A percentile compares a stretch with the other conserved stretches of the same genome.
Evolutionary conservation across 2,329 filamentous ascomycete genomes (phyloP).

Genomic region (Dothistroma pini): DNA sequence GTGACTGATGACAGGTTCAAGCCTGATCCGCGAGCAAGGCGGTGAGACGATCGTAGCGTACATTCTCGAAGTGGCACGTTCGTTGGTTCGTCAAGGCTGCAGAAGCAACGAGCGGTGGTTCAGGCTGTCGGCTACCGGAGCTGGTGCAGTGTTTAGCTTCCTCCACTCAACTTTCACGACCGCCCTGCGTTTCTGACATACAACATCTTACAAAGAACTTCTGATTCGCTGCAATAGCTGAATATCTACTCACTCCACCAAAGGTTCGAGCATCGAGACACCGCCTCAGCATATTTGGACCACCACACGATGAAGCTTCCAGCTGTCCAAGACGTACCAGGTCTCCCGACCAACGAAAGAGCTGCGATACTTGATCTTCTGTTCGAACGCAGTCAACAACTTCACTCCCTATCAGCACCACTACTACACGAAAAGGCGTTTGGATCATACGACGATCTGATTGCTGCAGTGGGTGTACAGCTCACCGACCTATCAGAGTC

Average conservation of each 20-base stretch:
- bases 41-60: too few relatives aligned
- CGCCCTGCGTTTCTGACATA: background rate
- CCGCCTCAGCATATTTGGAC: background rate
- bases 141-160: background rate
- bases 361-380: conserved; percentile 66
- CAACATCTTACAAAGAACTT: background rate
- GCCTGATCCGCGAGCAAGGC: too few relatives aligned
- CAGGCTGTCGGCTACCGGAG: background rate
- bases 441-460: conserved; percentile 64
- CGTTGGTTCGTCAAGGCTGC: too few relatives aligned
- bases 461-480: conserved; percentile 61
- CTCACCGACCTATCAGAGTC: conserved; percentile 59
- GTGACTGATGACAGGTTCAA: too few relatives aligned
- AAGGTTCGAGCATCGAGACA: background rate
- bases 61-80: too few relatives aligned
- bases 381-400: conserved; percentile 75
- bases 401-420: conserved; percentile 69
- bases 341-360: conserved; percentile 54
- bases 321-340: conserved; percentile 52
- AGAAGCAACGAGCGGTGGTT: too few relatives aligned
- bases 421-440: conserved; percentile 60
- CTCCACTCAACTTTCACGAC: background rate
- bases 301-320: conserved; percentile 50
- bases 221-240: background rate
- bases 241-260: background rate